Base-by-base conservation (phyloP, 208 protist species). In the Naegleria lovaniensis region DNA sequence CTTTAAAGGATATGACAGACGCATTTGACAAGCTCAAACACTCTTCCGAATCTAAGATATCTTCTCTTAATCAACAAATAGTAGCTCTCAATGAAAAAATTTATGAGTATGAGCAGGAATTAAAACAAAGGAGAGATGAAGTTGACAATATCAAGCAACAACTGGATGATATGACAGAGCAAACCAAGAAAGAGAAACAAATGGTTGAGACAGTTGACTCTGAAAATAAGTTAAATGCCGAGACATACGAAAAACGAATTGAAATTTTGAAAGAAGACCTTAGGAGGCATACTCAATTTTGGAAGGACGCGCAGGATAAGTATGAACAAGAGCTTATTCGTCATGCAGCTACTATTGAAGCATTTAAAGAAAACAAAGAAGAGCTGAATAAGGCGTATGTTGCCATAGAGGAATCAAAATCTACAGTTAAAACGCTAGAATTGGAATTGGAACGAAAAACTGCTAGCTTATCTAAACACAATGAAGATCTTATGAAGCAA, bases 211-310 rank as follows among this genome's bases (percentile, higher is more conserved):
- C 2, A 0, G 48, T 7, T 33, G 36, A 16, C n/a, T 7, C 41
- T n/a, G 83, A 86, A 33, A 51, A 40, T 51, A 38, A 86, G 22
- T 25, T 13, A 29, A 51, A n/a, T 48, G 11, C 40, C 6, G 39
- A 51, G 22, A 51, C 15, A 29, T 86, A 13, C 33, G 39, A 86
- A 86, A 51, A 43, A 9, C 41, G 83, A 48, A 41, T 86, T 51
- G 22, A 86, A 51, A 51, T 51, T 19, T 51, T 86, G 22, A 48
- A 51, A 86, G 39, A 86, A 48, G 83, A 86, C n/a, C 48, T 86
- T 1, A 86, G 83, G 25, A 51, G 39, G 25, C 83, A 86, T 29
- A 86, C 38, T 51, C 39, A 41, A 41, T 13, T 51, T n/a, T 51
- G n/a, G 19, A 41, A 51, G 29, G 83, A n/a, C 16, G 4, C 83